These are phyloP conservation scores for Phytophthora fragariaefolia DNA, from an alignment of 352 stramenopile species.

Conservation along the genomic window DNA sequence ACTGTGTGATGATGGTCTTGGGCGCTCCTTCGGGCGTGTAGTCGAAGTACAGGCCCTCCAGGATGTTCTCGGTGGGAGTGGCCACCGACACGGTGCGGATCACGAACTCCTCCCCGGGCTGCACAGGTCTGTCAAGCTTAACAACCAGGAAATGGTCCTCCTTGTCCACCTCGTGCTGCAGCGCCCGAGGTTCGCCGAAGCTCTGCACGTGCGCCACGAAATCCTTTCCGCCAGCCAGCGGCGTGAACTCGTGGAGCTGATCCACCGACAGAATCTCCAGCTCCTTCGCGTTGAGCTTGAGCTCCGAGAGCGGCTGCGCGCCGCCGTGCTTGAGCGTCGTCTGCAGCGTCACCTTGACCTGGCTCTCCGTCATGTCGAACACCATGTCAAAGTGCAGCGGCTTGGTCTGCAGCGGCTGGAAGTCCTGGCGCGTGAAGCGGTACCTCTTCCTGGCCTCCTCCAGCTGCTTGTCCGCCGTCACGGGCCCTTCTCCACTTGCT, in stretches of 20 bases:
- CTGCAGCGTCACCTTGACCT: constrained; percentile 72
- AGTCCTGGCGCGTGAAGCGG: constrained; percentile 75
- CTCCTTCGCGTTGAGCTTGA: constrained; percentile 82
- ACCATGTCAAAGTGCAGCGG: constrained; percentile 85
- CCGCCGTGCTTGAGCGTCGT: constrained; percentile 69
- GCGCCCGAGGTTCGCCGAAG: constrained; percentile 46
- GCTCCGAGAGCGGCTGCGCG: constrained; percentile 44
- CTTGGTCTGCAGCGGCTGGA: constrained; percentile 66
- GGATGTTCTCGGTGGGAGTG: constrained; percentile 77
- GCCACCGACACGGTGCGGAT: constrained; percentile 70
- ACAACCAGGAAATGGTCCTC: constrained; percentile 77
- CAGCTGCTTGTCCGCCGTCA: not conserved
- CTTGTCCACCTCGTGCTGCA: constrained; percentile 62
- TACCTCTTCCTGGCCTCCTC: constrained; percentile 59
- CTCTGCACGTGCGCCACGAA: constrained; percentile 71
- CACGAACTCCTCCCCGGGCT: constrained; percentile 70
- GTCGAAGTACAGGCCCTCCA: constrained; percentile 82
- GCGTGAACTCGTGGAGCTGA: constrained; percentile 54
- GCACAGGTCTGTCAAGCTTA: constrained; percentile 58
- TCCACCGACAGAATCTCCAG: constrained; percentile 70
- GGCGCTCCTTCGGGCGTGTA: constrained; percentile 71
- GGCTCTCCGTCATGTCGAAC: constrained; percentile 69
- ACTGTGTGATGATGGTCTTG: constrained; percentile 86
- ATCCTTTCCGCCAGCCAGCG: constrained; percentile 45
- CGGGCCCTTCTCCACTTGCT: not conserved